Evolutionary conservation across 2,329 filamentous ascomycete genomes (phyloP).

Genomic region (Penicillium sp.): DNA sequence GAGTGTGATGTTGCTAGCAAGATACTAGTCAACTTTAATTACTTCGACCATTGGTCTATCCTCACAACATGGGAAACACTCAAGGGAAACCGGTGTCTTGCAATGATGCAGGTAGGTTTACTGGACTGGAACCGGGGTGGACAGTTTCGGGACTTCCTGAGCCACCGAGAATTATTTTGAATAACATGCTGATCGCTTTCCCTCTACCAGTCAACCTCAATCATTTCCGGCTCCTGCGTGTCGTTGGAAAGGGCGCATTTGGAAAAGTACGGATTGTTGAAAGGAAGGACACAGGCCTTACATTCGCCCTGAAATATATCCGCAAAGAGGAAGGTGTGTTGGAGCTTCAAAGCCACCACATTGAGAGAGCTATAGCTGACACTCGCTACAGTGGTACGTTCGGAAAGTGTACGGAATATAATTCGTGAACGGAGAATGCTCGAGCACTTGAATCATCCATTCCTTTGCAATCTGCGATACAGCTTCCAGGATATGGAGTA

Average conservation of each 20-base stretch:
- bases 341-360: background rate
- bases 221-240: constrained; percentile 90
- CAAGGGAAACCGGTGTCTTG: constrained; percentile 91
- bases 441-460: constrained; percentile 95
- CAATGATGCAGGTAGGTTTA: constrained; percentile 81
- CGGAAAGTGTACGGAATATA: constrained; percentile 96
- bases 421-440: constrained; percentile 97
- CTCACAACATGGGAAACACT: constrained; percentile 76
- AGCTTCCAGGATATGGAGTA: constrained; percentile 99
- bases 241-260: constrained; percentile 96
- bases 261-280: constrained; percentile 99
- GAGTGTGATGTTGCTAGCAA: constrained; percentile 27
- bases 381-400: constrained; percentile 73
- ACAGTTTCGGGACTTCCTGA: background rate
- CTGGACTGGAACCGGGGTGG: constrained; percentile 7
- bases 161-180: background rate
- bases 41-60: constrained; percentile 8
- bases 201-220: constrained; percentile 77
- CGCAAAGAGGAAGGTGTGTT: constrained; percentile 84
- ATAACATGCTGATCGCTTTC: constrained; percentile 19
- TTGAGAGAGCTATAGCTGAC: background rate
- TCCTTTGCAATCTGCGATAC: constrained; percentile 96
- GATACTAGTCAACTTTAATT: constrained; percentile 18
- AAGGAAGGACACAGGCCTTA: constrained; percentile 88
- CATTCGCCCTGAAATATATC: constrained; percentile 97